These are phyloP conservation scores for Fusarium marasasianum DNA, from an alignment of 2,329 filamentous ascomycete genomes.

Conservation along the genomic window DNA sequence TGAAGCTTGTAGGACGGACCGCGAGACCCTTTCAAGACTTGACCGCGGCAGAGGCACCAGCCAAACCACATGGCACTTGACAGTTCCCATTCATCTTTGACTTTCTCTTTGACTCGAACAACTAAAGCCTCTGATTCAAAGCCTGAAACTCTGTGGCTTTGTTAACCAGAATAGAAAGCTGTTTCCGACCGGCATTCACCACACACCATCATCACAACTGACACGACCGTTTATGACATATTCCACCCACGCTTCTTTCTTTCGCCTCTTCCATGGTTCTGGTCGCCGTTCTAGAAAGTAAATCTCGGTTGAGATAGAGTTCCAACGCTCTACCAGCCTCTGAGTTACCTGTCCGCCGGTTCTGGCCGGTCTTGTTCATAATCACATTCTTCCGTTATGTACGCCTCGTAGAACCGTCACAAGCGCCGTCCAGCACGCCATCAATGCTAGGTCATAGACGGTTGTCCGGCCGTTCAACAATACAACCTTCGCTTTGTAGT, in stretches of 20 bases:
- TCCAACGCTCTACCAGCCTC: constrained; percentile 17
- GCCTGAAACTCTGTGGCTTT: constrained; percentile 14
- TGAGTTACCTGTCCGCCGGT: constrained; percentile 5
- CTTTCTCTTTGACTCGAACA: constrained; percentile 19
- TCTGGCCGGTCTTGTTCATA: constrained; percentile 2
- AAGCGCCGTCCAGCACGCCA: constrained; percentile 25
- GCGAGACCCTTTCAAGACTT: constrained; percentile 14
- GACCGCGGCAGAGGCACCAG: constrained; percentile 36
- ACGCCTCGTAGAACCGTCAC: constrained; percentile 16
- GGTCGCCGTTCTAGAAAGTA: constrained; percentile 21
- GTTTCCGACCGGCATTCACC: not conserved
- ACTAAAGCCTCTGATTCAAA: constrained; percentile 29
- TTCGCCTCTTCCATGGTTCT: constrained; percentile 2
- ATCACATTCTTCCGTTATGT: constrained; percentile 33
- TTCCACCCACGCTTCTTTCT: constrained; percentile 7
- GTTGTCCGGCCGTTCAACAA: not conserved
- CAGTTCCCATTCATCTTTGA: constrained; percentile 15
- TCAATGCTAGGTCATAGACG: constrained; percentile 15
- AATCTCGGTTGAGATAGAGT: constrained; percentile 20
- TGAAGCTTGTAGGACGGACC: constrained; percentile 21
- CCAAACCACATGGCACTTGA: constrained; percentile 29
- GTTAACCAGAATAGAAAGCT: constrained; percentile 19
- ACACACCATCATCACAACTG: constrained; percentile 10
- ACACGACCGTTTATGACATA: constrained; percentile 14
- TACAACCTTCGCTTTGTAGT: not conserved